Percentiles rank a stretch among this genome's conserved stretches.
These are phyloP conservation scores for Apiotrichum domesticum DNA, from an alignment of 1,284 basidiomycete genomes.

Conservation along the genomic window DNA sequence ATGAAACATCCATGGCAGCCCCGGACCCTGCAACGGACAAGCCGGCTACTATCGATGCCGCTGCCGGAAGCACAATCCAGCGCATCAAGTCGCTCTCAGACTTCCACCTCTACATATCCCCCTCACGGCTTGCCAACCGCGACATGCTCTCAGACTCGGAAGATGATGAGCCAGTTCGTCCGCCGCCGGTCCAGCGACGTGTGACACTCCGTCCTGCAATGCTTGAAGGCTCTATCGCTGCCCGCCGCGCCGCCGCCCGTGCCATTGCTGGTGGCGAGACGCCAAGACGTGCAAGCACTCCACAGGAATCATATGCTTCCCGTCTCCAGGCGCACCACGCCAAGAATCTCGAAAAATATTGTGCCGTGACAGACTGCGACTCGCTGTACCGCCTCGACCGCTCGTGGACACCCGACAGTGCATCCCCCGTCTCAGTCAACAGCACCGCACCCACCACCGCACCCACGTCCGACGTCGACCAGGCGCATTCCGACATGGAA, in stretches of 20 bases:
- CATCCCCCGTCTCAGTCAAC: neutral
- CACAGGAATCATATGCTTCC: slow-evolving; percentile 31
- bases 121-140: slow-evolving; percentile 39
- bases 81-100: slow-evolving; percentile 40
- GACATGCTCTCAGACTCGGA: slow-evolving; percentile 39
- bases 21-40: neutral
- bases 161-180: slow-evolving; percentile 13
- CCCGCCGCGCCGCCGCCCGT: slow-evolving; percentile 12
- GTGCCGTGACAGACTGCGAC: slow-evolving; percentile 3
- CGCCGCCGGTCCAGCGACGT: neutral
- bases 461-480: neutral
- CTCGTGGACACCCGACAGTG: neutral
- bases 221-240: slow-evolving; percentile 19
- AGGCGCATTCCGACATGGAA: neutral
- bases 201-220: slow-evolving; percentile 25
- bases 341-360: slow-evolving; percentile 25
- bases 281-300: slow-evolving; percentile 2
- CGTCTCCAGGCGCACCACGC: slow-evolving; percentile 39
- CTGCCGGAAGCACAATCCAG: slow-evolving; percentile 19
- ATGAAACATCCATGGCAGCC: neutral
- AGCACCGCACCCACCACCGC: neutral
- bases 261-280: neutral
- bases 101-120: slow-evolving; percentile 46
- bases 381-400: neutral
- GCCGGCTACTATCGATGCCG: neutral